Conservation (phyloP, 495 filamentous ascomycete genomes). For the Corynascus novoguineensis region DNA sequence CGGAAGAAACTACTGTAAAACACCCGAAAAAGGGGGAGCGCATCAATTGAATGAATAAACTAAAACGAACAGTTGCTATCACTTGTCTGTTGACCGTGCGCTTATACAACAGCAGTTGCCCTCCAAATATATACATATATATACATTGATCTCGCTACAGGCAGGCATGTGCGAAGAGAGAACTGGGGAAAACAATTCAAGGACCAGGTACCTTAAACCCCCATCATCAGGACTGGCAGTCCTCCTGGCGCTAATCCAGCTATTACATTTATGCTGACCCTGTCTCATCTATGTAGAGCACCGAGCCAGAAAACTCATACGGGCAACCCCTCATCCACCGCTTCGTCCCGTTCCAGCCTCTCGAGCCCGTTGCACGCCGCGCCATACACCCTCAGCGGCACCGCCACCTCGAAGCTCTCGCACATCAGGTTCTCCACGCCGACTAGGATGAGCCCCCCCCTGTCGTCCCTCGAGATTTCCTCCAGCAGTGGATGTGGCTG, state of each 20-base stretch:
- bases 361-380: conserved; percentile 47
- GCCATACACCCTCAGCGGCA: conserved; percentile 80
- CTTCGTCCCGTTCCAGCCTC: conserved; percentile 46
- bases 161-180: no score
- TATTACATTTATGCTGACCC: neutral
- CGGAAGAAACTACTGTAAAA: neutral
- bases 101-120: no score
- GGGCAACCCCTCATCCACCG: conserved; percentile 41
- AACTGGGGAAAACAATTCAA: no score
- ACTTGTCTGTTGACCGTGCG: no score
- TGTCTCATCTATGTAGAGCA: neutral
- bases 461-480: conserved; percentile 63
- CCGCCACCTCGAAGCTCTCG: conserved; percentile 84
- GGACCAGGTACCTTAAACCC: no score
- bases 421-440: conserved; percentile 70
- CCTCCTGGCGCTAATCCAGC: no score
- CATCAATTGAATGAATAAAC: neutral
- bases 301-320: conserved; percentile 31
- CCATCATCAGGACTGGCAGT: no score
- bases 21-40: neutral
- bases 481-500: conserved; percentile 46
- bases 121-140: no score
- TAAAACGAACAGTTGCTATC: no score
- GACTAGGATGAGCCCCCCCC: conserved; percentile 59
- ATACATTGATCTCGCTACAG: no score